Percentiles rank a stretch among this genome's conserved stretches.
Evolutionary conservation across 1,139 yeast species (phyloP).

Genomic region (Arxiozyma telluris): DNA sequence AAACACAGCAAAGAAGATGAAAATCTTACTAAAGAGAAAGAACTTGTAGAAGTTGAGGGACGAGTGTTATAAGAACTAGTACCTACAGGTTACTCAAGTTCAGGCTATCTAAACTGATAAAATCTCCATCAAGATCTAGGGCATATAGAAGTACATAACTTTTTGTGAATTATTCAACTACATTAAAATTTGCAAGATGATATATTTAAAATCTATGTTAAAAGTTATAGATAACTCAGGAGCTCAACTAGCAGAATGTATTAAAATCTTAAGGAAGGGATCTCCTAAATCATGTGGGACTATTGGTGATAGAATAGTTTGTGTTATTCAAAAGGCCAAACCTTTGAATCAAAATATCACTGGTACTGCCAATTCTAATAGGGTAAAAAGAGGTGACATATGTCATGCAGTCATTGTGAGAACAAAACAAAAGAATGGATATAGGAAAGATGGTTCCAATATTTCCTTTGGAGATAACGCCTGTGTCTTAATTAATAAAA

Average conservation of each 20-base stretch:
- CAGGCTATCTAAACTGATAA: not conserved
- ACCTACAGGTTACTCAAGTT: too few species aligned
- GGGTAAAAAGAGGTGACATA: slow-evolving; percentile 92
- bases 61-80: not conserved
- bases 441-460: slow-evolving; percentile 77
- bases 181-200: slow-evolving; percentile 40
- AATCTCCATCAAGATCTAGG: not conserved
- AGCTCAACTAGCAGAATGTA: slow-evolving; percentile 90
- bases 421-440: slow-evolving; percentile 71
- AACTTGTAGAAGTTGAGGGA: not conserved
- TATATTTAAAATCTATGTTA: slow-evolving; percentile 77
- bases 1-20: not conserved
- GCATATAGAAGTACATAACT: too few species aligned
- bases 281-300: slow-evolving; percentile 75
- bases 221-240: slow-evolving; percentile 94
- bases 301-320: slow-evolving; percentile 88
- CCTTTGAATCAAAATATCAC: slow-evolving; percentile 56
- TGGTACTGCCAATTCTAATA: slow-evolving; percentile 62
- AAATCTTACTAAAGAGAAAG: too few species aligned
- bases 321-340: slow-evolving; percentile 87
- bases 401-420: slow-evolving; percentile 94
- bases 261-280: slow-evolving; percentile 82
- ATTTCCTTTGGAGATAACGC: slow-evolving; percentile 93
- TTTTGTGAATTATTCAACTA: too few species aligned
- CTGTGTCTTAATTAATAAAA: slow-evolving; percentile 84